Base-by-base conservation (phyloP, 2,329 filamentous ascomycete species). In the Keithomyces neogunnii region DNA sequence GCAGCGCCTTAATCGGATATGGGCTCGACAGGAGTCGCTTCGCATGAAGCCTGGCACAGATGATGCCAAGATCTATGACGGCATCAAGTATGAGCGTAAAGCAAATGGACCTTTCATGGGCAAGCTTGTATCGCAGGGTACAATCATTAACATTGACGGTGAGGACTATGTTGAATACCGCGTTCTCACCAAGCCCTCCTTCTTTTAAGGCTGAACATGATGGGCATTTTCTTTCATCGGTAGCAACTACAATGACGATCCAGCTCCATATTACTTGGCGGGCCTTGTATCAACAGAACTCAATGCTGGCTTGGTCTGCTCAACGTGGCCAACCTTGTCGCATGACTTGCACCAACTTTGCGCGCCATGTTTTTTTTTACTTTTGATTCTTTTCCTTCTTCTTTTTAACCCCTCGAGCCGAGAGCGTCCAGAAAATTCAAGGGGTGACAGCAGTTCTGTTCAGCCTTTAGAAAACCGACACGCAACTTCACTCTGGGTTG, bases 151-250 rank as follows among this genome's bases (percentile, higher is more conserved):
- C 46, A 85, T 85, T 53, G 80, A 85, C 53, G 82, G 81, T 28
- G 81, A 85, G 61, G 82, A 85, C 55, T 85, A 81, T 54, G 80
- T 85, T 35, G 82, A 85, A 62, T 85, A 85, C 56, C 75, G 81
- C 2, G 79, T 85, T 1, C 72, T 85, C 30, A 83, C 78, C 1
- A 84, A 82, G 65, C 80, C 80, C 0, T 76, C 73, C 0, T 84
- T 84, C 59, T 84, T 81, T 56, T 82, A 63, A 60, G 51, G 19
- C 19, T 19, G 19, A 19, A 19, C 5, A n/a, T n/a, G 8, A 26
- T 26, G 13, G 7, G 13, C 8, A 19, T 19, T 13, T 40, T 40
- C 3, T 39, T 26, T 26, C 1, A 40, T 40, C 13, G n/a, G n/a
- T 9, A 9, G 5, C 8, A 5, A 40, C n/a, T 40, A 26, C 5